A percentile compares a stretch with the other conserved stretches of the same genome.
These are phyloP conservation scores for Sporisorium scitamineum DNA, from an alignment of 1,284 basidiomycete genomes.

Conservation along the genomic window DNA sequence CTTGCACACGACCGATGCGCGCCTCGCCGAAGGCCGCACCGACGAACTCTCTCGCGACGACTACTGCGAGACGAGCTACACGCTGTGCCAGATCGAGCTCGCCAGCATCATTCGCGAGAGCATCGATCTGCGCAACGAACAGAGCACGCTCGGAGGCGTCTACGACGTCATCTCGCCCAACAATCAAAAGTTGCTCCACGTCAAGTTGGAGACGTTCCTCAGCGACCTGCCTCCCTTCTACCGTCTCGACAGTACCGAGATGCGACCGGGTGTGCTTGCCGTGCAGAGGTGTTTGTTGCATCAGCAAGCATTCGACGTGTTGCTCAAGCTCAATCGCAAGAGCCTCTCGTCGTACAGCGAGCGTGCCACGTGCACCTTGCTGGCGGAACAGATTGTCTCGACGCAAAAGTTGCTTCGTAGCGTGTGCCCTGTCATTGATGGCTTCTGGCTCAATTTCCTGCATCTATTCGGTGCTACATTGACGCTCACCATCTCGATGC, in stretches of 20 bases:
- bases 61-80: slow-evolving; percentile 51
- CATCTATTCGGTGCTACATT: slow-evolving; percentile 55
- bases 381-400: slow-evolving; percentile 54
- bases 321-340: slow-evolving; percentile 53
- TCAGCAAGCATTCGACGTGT: slow-evolving; percentile 54
- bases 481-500: slow-evolving; percentile 48
- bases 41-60: slow-evolving; percentile 34
- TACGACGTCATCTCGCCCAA: slow-evolving; percentile 41
- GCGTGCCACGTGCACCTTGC: slow-evolving; percentile 38
- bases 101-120: slow-evolving; percentile 52
- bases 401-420: slow-evolving; percentile 51
- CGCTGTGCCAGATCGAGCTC: slow-evolving; percentile 50
- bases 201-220: slow-evolving; percentile 39
- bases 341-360: slow-evolving; percentile 33
- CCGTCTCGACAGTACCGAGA: slow-evolving; percentile 36
- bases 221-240: slow-evolving; percentile 53
- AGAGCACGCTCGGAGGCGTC: slow-evolving; percentile 35
- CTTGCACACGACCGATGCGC: slow-evolving; percentile 51
- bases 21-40: slow-evolving; percentile 26
- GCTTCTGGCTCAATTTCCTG: slow-evolving; percentile 53
- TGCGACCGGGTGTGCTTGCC: slow-evolving; percentile 39
- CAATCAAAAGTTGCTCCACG: slow-evolving; percentile 42
- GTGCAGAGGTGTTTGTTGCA: slow-evolving; percentile 57
- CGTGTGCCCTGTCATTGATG: slow-evolving; percentile 55
- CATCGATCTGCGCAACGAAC: slow-evolving; percentile 54